A percentile compares a stretch with the other conserved stretches of the same genome.
Evolutionary conservation across 1,284 basidiomycete species (phyloP).

Genomic region (Tetrapyrgos nigripes): DNA sequence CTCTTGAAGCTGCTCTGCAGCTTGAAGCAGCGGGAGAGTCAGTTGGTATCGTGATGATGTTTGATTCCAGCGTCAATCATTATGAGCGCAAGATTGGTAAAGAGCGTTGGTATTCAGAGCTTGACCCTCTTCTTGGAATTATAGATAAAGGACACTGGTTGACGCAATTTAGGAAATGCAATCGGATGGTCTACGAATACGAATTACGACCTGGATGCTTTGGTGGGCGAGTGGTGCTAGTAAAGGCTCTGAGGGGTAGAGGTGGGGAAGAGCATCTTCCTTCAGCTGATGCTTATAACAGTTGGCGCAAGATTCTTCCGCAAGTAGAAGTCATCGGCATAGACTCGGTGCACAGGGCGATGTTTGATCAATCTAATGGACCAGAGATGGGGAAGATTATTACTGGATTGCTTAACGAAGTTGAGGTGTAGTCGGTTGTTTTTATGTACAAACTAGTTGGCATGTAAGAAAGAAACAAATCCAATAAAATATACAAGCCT

Average conservation of each 20-base stretch:
- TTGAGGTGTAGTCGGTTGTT: no score
- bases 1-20: slow-evolving; percentile 1
- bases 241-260: neutral
- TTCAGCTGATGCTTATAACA: neutral
- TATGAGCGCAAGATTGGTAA: neutral
- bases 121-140: neutral
- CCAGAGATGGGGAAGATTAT: neutral
- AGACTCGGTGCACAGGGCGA: neutral
- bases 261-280: neutral
- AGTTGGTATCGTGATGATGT: neutral
- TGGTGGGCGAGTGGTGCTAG: neutral
- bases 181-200: neutral
- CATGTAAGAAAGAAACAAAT: no score
- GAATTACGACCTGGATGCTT: neutral
- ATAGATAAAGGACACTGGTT: neutral
- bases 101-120: neutral
- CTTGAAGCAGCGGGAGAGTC: neutral
- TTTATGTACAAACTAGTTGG: no score
- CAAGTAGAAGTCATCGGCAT: neutral
- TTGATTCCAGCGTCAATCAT: slow-evolving; percentile 1
- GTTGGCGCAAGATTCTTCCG: neutral
- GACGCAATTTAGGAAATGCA: neutral
- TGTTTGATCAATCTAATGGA: neutral
- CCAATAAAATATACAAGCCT: no score
- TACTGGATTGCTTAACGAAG: no score